These are phyloP conservation scores for Fusarium circinatum DNA, from an alignment of 2,329 filamentous ascomycete genomes.

Conservation along the genomic window DNA sequence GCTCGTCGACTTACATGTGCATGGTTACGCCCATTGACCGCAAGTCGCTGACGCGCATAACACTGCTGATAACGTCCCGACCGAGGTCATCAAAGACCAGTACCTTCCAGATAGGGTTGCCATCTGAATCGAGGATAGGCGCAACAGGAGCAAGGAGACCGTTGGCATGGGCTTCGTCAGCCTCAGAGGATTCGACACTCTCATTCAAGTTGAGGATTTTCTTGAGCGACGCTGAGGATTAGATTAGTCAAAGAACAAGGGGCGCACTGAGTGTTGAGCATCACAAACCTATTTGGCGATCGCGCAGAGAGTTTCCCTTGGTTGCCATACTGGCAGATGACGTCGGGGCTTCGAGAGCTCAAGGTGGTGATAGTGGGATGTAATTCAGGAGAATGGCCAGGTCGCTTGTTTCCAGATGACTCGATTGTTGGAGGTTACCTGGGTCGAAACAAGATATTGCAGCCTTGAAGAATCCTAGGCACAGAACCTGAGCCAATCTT, in stretches of 20 bases:
- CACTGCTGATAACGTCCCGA: slow-evolving; percentile 95
- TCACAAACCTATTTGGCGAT: slow-evolving; percentile 60
- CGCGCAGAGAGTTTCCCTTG: slow-evolving; percentile 59
- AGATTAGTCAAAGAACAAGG: slow-evolving; percentile 5
- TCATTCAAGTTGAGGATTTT: slow-evolving; percentile 96
- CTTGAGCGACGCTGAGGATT: slow-evolving; percentile 80
- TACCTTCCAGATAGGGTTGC: slow-evolving; percentile 97
- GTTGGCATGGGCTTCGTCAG: slow-evolving; percentile 71
- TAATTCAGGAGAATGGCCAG: slow-evolving; percentile 20
- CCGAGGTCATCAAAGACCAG: slow-evolving; percentile 93
- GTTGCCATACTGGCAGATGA: slow-evolving; percentile 55
- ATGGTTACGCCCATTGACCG: slow-evolving; percentile 95
- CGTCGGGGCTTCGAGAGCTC: slow-evolving; percentile 29
- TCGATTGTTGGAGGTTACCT: neutral
- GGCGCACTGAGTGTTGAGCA: neutral
- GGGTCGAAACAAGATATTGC: neutral
- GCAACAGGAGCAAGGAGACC: slow-evolving; percentile 74
- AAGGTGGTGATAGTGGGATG: slow-evolving; percentile 40
- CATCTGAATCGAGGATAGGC: slow-evolving; percentile 86
- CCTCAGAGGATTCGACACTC: slow-evolving; percentile 66
- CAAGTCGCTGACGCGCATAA: slow-evolving; percentile 92
- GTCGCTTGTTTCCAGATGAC: neutral
- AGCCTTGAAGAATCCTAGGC: neutral
- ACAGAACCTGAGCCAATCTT: slow-evolving; percentile 2
- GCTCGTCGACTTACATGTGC: slow-evolving; percentile 73